These are phyloP conservation scores for Coleophoma cylindrospora DNA, from an alignment of 2,329 filamentous ascomycete species.

Conservation along the genomic window DNA sequence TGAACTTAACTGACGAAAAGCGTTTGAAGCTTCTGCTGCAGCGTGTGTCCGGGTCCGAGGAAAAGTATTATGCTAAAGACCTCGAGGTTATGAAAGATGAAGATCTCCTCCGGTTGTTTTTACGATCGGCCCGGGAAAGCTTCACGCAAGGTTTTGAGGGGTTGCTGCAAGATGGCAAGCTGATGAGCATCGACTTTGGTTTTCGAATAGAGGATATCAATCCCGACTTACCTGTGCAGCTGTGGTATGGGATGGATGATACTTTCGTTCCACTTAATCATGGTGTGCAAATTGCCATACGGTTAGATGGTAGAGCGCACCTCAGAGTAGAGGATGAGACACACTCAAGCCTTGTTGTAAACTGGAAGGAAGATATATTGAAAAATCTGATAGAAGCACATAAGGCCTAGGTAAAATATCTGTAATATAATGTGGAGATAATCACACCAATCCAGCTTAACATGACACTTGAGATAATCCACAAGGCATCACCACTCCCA, in stretches of 20 bases:
- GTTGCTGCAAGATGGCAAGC: constrained; percentile 24
- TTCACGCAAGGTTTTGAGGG: constrained; percentile 27
- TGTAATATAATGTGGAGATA: too few species aligned
- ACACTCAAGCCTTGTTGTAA: constrained; percentile 15
- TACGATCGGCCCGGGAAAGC: constrained; percentile 11
- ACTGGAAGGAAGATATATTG: constrained; percentile 4
- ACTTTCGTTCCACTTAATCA: constrained; percentile 27
- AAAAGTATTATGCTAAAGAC: constrained; percentile 16
- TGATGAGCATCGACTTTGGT: constrained; percentile 24
- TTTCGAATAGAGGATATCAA: constrained; percentile 31
- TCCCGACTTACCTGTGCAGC: constrained; percentile 27
- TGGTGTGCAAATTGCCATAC: constrained; percentile 24
- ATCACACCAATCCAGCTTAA: too few species aligned
- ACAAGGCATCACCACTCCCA: too few species aligned
- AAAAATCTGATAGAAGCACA: background rate
- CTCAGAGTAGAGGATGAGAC: constrained; percentile 29
- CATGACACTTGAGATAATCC: too few species aligned
- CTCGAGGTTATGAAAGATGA: constrained; percentile 15
- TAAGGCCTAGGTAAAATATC: too few species aligned
- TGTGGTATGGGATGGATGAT: constrained; percentile 32
- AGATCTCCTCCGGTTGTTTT: constrained; percentile 15
- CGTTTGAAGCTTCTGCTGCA: constrained; percentile 19
- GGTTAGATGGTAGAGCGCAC: constrained; percentile 24
- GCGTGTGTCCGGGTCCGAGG: background rate
- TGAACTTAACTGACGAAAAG: constrained; percentile 29